Evolutionary conservation across 495 filamentous ascomycete species (phyloP).

Genomic region (Aspergillus affinis): DNA sequence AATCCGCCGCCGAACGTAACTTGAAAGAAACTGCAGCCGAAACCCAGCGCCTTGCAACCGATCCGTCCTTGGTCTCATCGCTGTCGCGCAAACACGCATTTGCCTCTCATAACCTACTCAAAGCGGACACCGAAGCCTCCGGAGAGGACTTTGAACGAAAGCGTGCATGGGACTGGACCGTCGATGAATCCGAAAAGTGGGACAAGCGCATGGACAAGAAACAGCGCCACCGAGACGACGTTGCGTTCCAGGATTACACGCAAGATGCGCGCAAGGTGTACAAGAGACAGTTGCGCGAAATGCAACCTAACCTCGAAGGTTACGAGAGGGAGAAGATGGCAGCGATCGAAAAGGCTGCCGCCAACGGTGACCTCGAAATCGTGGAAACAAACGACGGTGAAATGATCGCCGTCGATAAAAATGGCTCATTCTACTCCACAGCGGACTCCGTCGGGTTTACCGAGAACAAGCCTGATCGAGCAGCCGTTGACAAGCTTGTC

Average conservation of each 20-base stretch:
- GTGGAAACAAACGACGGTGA: constrained; percentile 94
- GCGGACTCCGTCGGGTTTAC: constrained; percentile 78
- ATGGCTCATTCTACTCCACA: constrained; percentile 85
- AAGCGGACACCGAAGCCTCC: constrained; percentile 79
- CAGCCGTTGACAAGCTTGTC: constrained; percentile 87
- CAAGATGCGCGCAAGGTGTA: constrained; percentile 89
- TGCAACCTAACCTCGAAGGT: constrained; percentile 67
- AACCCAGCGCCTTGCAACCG: constrained; percentile 73
- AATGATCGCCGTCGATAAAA: constrained; percentile 87
- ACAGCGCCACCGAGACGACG: constrained; percentile 74
- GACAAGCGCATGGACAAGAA: constrained; percentile 87
- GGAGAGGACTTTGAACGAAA: constrained; percentile 97
- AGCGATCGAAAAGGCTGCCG: constrained; percentile 79
- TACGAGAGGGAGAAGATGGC: constrained; percentile 86
- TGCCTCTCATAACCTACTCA: constrained; percentile 88
- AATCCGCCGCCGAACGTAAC: constrained; percentile 73
- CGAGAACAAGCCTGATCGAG: constrained; percentile 84
- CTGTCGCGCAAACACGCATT: constrained; percentile 79
- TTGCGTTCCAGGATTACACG: constrained; percentile 86
- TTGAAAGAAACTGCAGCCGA: constrained; percentile 81
- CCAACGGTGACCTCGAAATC: constrained; percentile 78
- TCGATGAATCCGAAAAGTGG: constrained; percentile 92
- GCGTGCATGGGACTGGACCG: constrained; percentile 97
- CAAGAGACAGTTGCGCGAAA: constrained; percentile 79
- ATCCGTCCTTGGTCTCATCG: constrained; percentile 68